Base-by-base conservation (phyloP, 2,329 filamentous ascomycete species). In the Cladorrhinum sp. region DNA sequence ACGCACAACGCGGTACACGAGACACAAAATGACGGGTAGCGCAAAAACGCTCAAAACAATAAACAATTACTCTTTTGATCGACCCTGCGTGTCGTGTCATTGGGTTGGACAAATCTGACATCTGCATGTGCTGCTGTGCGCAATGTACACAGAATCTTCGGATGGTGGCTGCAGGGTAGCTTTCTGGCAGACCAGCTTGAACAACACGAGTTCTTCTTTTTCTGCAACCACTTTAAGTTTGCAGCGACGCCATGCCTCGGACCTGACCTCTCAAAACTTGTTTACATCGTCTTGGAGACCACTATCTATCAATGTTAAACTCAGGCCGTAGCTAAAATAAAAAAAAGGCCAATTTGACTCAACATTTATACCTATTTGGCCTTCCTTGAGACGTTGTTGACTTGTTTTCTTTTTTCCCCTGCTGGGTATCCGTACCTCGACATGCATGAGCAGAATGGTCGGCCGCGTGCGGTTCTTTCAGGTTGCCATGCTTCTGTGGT, bases 151-250 rank as follows among this genome's bases (percentile, higher is more conserved):
- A 36, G 25, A 29, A 36, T 13, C 32, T 12, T 36, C 32, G 32
- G 32, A 36, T 36, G 32, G 32, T 13, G 32, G 32, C 32, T 36
- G 32, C 32, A 36, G 32, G 32, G 32, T 13, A 13, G 32, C 32
- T 12, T 36, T 36, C 32, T 36, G 8, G 12, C 25, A 29, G 25
- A 10, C 25, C 36, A 16, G 12, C 36, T 22, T 16, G n/a, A 18
- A 2, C 41, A 45, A 41, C 52, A 18, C 32, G 52, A 45, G 41
- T 22, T 45, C n/a, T 20, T 45, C n/a, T 18, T 20, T 45, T 20
- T 13, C 53, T 55, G 52, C 52, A 55, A 55, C n/a, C 52, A 55
- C 52, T 56, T 49, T 49, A 48, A 38, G 23, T 41, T 22, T 55
- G 29, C 20, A 55, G 22, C 48, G 6, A 20, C 56, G 24, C 41